phyloP scores from a whole-genome alignment of 108 stramenopile genomes.

The Hondaea fermentalgiana region DNA sequence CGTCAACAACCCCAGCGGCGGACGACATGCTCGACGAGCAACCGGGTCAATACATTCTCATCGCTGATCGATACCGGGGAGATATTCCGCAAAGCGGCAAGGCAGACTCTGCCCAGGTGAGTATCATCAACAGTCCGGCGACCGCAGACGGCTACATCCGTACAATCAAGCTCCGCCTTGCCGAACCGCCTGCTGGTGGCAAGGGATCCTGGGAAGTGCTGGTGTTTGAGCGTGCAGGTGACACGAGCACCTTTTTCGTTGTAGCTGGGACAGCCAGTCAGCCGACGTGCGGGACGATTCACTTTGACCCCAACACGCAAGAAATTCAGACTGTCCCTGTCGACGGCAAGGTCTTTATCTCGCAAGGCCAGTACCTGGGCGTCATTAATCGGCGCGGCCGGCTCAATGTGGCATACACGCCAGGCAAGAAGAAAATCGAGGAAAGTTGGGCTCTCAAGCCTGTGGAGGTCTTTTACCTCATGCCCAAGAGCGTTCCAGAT shows the following conservation, averaged over 20 bases:
- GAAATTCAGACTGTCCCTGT: not conserved
- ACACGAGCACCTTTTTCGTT: slow-evolving; percentile 5
- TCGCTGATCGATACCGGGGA: not conserved
- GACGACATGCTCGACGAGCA: not conserved
- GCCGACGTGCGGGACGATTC: not conserved
- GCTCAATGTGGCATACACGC: slow-evolving; percentile 3
- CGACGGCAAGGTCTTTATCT: not conserved
- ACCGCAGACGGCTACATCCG: not conserved
- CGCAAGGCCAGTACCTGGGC: slow-evolving; percentile 11
- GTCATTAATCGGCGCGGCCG: not conserved
- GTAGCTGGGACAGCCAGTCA: not conserved
- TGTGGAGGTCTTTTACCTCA: not conserved
- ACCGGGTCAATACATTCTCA: not conserved
- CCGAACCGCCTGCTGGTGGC: slow-evolving; percentile 6
- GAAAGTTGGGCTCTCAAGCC: slow-evolving; percentile 4
- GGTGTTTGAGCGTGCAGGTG: slow-evolving; percentile 5
- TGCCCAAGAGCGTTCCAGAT: slow-evolving; percentile 9
- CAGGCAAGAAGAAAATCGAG: slow-evolving; percentile 18
- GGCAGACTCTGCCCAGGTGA: not conserved
- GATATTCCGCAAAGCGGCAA: not conserved
- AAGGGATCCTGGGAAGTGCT: not conserved
- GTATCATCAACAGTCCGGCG: not conserved
- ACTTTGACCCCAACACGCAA: not conserved
- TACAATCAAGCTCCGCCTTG: not conserved
- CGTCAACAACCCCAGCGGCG: not conserved